A percentile compares a stretch with the other conserved stretches of the same genome.
phyloP scores from a whole-genome alignment of 2,329 filamentous ascomycete genomes.

The Lomentospora prolificans region DNA sequence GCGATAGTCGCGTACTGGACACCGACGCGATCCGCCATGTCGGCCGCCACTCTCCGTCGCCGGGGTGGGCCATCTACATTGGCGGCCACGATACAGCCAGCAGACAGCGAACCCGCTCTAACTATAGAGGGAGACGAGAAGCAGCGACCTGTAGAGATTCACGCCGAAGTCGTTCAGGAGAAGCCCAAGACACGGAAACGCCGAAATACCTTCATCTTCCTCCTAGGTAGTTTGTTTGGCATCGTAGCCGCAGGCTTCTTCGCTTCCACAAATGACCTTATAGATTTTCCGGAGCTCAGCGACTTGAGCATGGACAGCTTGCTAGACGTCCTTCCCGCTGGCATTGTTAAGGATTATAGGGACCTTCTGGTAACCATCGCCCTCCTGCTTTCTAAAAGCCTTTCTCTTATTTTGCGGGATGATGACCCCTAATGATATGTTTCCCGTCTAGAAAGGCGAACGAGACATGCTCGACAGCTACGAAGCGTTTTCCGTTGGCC shows the following conservation, averaged over 20 bases:
- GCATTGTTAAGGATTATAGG: constrained; percentile 74
- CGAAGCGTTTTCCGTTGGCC: constrained; percentile 85
- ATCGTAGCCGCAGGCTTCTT: constrained; percentile 85
- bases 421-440: too few species aligned
- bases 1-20: not conserved
- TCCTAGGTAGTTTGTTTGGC: constrained; percentile 81
- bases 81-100: not conserved
- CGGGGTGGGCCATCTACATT: constrained; percentile 4
- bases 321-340: constrained; percentile 78
- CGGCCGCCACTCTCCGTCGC: constrained; percentile 8
- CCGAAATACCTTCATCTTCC: constrained; percentile 72
- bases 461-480: constrained; percentile 75
- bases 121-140: constrained; percentile 5
- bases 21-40: constrained; percentile 3
- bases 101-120: constrained; percentile 11
- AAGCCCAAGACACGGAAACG: constrained; percentile 53
- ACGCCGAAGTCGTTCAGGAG: constrained; percentile 34
- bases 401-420: too few species aligned
- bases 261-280: constrained; percentile 78
- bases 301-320: constrained; percentile 78
- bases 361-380: constrained; percentile 65
- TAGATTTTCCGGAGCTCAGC: constrained; percentile 61
- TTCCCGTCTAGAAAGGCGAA: constrained; percentile 78
- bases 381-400: too few species aligned
- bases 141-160: constrained; percentile 13